Conservation (phyloP, 257 asterid genomes). For the Scutellaria baicalensis region DNA sequence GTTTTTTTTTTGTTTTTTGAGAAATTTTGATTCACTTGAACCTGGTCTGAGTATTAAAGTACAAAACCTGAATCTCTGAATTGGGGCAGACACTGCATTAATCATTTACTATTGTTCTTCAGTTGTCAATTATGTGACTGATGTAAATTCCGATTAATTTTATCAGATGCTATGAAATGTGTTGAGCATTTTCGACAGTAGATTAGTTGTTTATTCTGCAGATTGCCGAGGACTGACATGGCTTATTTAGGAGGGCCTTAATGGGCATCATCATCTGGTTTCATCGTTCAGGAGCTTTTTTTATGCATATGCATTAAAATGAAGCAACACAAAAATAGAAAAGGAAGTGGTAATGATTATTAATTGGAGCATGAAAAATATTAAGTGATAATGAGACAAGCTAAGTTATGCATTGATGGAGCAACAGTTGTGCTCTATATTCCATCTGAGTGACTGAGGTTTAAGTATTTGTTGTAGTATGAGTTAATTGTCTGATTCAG, state of each 20-base stretch:
- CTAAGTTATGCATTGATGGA: background rate
- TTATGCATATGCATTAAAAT: background rate
- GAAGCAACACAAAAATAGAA: background rate
- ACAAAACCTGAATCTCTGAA: background rate
- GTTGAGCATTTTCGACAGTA: background rate
- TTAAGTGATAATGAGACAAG: background rate
- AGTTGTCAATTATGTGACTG: background rate
- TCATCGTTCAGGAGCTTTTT: background rate
- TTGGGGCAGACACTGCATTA: background rate
- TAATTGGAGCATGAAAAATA: background rate
- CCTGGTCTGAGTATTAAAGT: background rate
- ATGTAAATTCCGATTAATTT: background rate
- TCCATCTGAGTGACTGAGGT: background rate
- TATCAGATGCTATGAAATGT: background rate
- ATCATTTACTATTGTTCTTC: background rate
- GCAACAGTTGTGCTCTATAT: background rate
- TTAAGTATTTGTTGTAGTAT: background rate
- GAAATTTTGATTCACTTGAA: background rate
- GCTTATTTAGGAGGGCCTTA: background rate
- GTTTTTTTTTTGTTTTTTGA: too few relatives aligned
- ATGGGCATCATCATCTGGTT: background rate
- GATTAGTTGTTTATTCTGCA: background rate
- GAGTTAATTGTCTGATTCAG: background rate
- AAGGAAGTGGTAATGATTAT: background rate
- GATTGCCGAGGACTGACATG: background rate